Base-by-base conservation (phyloP, 2,329 filamentous ascomycete species). In the Aspergillus ochraceoroseus region DNA sequence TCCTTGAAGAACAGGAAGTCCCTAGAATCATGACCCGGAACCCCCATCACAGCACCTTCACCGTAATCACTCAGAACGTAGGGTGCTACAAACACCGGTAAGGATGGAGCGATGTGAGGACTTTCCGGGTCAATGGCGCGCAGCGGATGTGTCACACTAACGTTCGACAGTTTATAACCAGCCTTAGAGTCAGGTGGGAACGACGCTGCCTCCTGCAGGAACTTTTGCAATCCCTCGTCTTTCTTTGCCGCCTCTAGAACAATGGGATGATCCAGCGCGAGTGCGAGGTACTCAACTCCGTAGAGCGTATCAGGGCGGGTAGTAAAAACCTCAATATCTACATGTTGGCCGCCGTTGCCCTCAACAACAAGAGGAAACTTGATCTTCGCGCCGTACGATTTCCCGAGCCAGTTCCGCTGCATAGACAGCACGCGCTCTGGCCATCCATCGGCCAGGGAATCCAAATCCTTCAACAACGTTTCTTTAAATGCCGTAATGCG, bases 11-110 rank as follows among this genome's bases (percentile, higher is more conserved):
- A 95, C 1, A 77, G 76, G 62, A 85, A 73, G 53, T 95, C 88
- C 37, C 87, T 76, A 3, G 73, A 59, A 62, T 95, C 88, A 57
- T 95, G 88, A 2, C 82, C 88, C 0, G 88, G 88, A 5, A 94
- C 88, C 29, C 88, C 88, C 87, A 95, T 94, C 2, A 94, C 83
- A 7, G 87, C 87, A 1, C 87, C 87, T 51, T 88, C 84, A 11
- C 87, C 87, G 52, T 94, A 92, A 56, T 88, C 85, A 17, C 83
- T 83, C 4, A 94, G 71, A 7, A 94, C 88, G 57, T 94, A 94
- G 0, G 87, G 82, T 7, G 88, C 86, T 14, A 86, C 83, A 55
- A 83, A 94, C 4, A 94, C 73, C 1, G 87, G 87, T 4, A 94
- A 53, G 5, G 75, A 43, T 20, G 59, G 56, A n/a, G 55, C 46